These are phyloP conservation scores for Backusella psychrophila DNA, from an alignment of 192 early-diverging fungal species.

Conservation along the genomic window DNA sequence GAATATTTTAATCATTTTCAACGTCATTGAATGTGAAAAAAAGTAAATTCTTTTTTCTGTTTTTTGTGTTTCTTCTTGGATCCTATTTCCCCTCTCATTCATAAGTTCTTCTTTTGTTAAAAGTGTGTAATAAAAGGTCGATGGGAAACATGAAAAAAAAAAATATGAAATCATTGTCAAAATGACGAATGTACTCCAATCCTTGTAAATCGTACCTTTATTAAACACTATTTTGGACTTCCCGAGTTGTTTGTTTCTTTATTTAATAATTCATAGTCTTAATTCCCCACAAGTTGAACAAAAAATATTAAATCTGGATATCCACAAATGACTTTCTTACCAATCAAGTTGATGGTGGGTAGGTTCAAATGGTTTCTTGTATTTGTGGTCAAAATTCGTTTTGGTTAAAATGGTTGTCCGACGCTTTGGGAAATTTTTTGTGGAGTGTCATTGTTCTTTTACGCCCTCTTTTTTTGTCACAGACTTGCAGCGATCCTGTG, in stretches of 20 bases:
- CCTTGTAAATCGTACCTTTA: background rate
- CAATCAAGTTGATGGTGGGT: background rate
- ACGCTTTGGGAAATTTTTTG: background rate
- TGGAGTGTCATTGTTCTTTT: background rate
- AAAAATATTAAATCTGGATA: background rate
- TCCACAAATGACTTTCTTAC: background rate
- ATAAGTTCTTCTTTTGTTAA: background rate
- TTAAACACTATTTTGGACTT: background rate
- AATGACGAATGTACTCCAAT: background rate
- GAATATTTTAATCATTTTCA: background rate
- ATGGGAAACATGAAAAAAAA: background rate
- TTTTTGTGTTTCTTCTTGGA: background rate
- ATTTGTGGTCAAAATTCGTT: background rate
- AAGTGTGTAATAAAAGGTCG: background rate
- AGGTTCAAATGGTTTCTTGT: too few relatives aligned
- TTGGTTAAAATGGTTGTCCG: background rate
- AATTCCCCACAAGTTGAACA: background rate
- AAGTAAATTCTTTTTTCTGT: background rate
- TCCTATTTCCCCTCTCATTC: background rate
- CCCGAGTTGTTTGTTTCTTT: background rate
- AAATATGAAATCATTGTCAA: background rate
- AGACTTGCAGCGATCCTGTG: slow-evolving; percentile 6
- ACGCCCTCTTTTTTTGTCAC: background rate
- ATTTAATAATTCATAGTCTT: too few relatives aligned
- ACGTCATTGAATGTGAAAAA: background rate